These are phyloP conservation scores for Phytophthora hibernalis DNA, from an alignment of 352 stramenopile species.

Conservation along the genomic window DNA sequence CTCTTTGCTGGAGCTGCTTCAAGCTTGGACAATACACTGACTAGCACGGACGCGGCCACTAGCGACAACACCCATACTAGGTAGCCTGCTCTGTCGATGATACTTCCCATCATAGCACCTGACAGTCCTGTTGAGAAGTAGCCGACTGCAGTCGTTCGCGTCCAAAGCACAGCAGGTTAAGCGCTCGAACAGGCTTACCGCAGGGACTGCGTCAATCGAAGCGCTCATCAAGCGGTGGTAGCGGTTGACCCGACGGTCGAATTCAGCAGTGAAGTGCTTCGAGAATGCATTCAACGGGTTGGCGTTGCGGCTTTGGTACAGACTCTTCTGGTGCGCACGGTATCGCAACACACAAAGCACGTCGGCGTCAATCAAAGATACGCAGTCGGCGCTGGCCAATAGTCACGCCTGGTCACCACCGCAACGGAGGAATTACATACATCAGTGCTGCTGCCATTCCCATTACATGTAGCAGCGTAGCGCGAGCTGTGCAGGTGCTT, in stretches of 20 bases:
- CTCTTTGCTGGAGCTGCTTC: slow-evolving; percentile 51
- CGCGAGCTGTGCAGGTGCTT: slow-evolving; percentile 78
- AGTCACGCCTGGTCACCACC: slow-evolving; percentile 63
- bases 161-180: slow-evolving; percentile 86
- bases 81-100: slow-evolving; percentile 57
- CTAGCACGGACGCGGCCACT: slow-evolving; percentile 54
- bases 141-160: slow-evolving; percentile 71
- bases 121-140: slow-evolving; percentile 56
- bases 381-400: slow-evolving; percentile 40
- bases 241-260: slow-evolving; percentile 62
- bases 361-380: slow-evolving; percentile 59
- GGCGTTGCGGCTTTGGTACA: slow-evolving; percentile 45
- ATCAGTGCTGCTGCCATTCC: slow-evolving; percentile 41
- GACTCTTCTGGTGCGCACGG: slow-evolving; percentile 65
- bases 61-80: slow-evolving; percentile 57
- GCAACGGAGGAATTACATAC: slow-evolving; percentile 70
- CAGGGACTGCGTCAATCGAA: slow-evolving; percentile 74
- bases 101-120: slow-evolving; percentile 48
- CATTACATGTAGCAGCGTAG: slow-evolving; percentile 52
- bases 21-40: slow-evolving; percentile 55
- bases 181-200: slow-evolving; percentile 79
- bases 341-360: slow-evolving; percentile 68
- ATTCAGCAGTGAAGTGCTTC: slow-evolving; percentile 74
- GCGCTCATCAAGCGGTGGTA: slow-evolving; percentile 76
- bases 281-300: slow-evolving; percentile 59